Percentiles rank a stretch among this genome's conserved stretches.
These are phyloP conservation scores for Aspergillus arachidicola DNA, from an alignment of 2,329 filamentous ascomycete species.

Conservation along the genomic window DNA sequence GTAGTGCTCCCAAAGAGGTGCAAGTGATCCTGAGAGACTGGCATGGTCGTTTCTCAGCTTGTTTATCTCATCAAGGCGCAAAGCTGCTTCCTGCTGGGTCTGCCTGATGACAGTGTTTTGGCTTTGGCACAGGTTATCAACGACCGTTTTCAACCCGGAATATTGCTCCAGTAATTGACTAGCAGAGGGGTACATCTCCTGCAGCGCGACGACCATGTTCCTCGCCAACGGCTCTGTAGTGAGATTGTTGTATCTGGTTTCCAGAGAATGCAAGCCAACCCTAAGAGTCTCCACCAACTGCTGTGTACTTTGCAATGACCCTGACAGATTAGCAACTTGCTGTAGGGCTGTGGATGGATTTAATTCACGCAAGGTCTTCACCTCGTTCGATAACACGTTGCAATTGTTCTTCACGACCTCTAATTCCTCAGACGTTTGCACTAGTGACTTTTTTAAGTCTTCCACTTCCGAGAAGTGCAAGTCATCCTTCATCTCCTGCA, in stretches of 20 bases:
- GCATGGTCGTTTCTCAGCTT: constrained; percentile 6
- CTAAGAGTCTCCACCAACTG: constrained; percentile 19
- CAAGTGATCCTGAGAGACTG: constrained; percentile 9
- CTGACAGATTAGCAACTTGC: constrained; percentile 7
- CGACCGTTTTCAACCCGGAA: constrained; percentile 16
- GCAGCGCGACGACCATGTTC: constrained; percentile 37
- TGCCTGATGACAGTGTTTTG: not conserved
- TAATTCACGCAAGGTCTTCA: not conserved
- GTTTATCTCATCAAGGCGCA: constrained; percentile 8
- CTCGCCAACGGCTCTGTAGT: constrained; percentile 39
- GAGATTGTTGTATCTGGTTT: constrained; percentile 55
- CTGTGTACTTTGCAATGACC: constrained; percentile 8
- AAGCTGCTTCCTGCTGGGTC: constrained; percentile 9
- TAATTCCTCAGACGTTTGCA: not conserved
- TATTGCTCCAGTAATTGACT: constrained; percentile 26
- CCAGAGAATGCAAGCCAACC: constrained; percentile 42
- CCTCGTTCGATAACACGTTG: not conserved
- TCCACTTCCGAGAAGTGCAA: constrained; percentile 24
- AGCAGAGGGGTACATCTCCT: constrained; percentile 39
- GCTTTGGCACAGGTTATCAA: constrained; percentile 13
- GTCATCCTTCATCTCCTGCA: constrained; percentile 27
- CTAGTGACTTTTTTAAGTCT: constrained; percentile 15
- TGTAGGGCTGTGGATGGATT: not conserved
- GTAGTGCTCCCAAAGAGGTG: constrained; percentile 4
- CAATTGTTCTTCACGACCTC: not conserved